Conservation (phyloP, 192 early-diverging fungal genomes). For the Rhizoclosmatium sp. region DNA sequence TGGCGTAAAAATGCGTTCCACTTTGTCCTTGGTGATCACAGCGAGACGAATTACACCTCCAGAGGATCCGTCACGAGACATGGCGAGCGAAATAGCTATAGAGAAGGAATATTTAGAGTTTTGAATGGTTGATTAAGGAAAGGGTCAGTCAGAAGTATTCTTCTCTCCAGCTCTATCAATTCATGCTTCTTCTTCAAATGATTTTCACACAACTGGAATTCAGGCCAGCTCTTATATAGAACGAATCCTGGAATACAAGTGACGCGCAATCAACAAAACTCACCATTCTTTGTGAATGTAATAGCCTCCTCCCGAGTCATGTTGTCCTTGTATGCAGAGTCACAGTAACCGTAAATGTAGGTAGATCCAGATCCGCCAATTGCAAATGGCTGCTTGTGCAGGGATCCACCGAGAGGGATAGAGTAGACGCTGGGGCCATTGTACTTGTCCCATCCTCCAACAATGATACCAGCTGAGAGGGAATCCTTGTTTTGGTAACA, state of each 20-base stretch:
- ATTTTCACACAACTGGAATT: too few relatives aligned
- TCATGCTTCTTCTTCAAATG: too few relatives aligned
- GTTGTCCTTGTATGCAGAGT: constrained; percentile 77
- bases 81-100: constrained; percentile 89
- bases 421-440: constrained; percentile 89
- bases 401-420: constrained; percentile 90
- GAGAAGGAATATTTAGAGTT: neutral
- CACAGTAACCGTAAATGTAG: constrained; percentile 99
- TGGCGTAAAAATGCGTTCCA: constrained; percentile 87
- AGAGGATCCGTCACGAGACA: constrained; percentile 95
- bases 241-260: too few relatives aligned
- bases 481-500: constrained; percentile 93
- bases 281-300: constrained; percentile 94
- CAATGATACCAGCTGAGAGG: constrained; percentile 93
- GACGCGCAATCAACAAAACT: constrained; percentile 23
- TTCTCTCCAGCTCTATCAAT: too few relatives aligned
- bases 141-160: too few relatives aligned
- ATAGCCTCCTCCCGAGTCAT: constrained; percentile 91
- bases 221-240: too few relatives aligned
- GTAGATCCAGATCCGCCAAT: constrained; percentile 95
- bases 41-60: constrained; percentile 96
- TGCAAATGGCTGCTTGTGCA: constrained; percentile 91
- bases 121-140: too few relatives aligned
- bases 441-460: constrained; percentile 95
- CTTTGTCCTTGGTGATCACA: constrained; percentile 88